Base-by-base conservation (phyloP, 1,284 basidiomycete genomes). In the Ustilago esculenta region DNA sequence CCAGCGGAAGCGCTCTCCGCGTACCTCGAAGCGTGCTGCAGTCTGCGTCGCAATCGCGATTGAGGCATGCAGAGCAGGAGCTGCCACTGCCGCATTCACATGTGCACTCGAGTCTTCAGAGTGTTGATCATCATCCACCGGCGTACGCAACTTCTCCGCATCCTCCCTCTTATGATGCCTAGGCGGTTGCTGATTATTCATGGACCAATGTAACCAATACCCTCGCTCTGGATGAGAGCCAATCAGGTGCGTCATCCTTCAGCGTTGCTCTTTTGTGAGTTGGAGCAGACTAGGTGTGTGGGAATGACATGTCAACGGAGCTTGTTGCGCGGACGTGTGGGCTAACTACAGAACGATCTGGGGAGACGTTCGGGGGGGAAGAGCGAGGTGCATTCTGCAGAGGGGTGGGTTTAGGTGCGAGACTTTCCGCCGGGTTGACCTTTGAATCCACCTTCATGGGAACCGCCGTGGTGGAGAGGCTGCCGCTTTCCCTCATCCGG, bases 381-480 rank as follows among this genome's bases (percentile, higher is more conserved):
- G n/a, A n/a, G n/a, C n/a, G n/a, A n/a, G n/a, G n/a, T n/a, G n/a
- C n/a, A n/a, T n/a, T n/a, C n/a, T n/a, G n/a, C n/a, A n/a, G n/a
- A n/a, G n/a, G n/a, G n/a, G 27, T 29, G 27, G 7, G 27, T 12
- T 29, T 29, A 67, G 8, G 64, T 68, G 30, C 64, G 64, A 9
- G 57, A 56, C 40, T 65, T 60, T 15, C 47, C 50, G 14, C 47
- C 45, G 17, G 42, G 49, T 39, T 60, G 36, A 34, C 49, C 65
- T 30, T 65, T 61, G 54, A 71, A 71, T 7, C 72, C 72, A 25
- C 72, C 74, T 25, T 76, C 51, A 42, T 76, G 27, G 21, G 48
- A 58, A 15, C 74, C 74, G 17, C 74, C 74, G 27, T 76, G 41
- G 4, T 44, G 33, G n/a, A 76, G 42, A 2, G 74, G 74, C 44